phyloP scores from a whole-genome alignment of 2,329 filamentous ascomycete genomes.

The Lecanosticta acicola region DNA sequence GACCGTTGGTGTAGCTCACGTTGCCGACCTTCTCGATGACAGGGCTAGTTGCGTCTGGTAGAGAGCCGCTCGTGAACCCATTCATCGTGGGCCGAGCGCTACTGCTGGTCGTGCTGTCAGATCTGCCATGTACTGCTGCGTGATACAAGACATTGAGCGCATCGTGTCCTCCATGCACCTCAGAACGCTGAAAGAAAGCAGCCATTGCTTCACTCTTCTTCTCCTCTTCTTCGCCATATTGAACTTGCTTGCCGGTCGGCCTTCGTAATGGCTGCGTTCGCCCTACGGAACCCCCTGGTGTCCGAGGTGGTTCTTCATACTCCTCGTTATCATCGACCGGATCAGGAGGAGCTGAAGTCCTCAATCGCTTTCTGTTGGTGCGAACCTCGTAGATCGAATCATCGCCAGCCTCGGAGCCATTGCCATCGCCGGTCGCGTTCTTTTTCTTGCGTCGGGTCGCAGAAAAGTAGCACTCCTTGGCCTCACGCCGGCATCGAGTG shows the following conservation, averaged over 20 bases:
- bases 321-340: constrained; percentile 45
- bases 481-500: constrained; percentile 86
- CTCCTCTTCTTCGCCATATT: constrained; percentile 48
- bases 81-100: constrained; percentile 22
- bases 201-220: constrained; percentile 57
- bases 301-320: constrained; percentile 55
- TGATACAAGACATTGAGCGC: constrained; percentile 87
- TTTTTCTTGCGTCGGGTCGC: constrained; percentile 90
- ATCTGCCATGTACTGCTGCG: constrained; percentile 54
- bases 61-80: constrained; percentile 19
- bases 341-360: constrained; percentile 28
- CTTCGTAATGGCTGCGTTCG: constrained; percentile 61
- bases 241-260: constrained; percentile 41
- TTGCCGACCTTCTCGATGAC: constrained; percentile 16
- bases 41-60: constrained; percentile 23
- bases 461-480: constrained; percentile 95
- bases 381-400: constrained; percentile 60
- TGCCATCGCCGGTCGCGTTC: constrained; percentile 44
- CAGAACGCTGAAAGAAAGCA: constrained; percentile 54
- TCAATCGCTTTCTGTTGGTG: constrained; percentile 65
- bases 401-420: constrained; percentile 39
- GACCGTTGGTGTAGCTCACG: constrained; percentile 18
- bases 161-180: constrained; percentile 87
- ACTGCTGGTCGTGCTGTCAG: constrained; percentile 39
- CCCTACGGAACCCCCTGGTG: constrained; percentile 61